Percentiles rank a stretch among this genome's conserved stretches.
Evolutionary conservation across 495 filamentous ascomycete species (phyloP).

Genomic region (Penicillium nucicola): DNA sequence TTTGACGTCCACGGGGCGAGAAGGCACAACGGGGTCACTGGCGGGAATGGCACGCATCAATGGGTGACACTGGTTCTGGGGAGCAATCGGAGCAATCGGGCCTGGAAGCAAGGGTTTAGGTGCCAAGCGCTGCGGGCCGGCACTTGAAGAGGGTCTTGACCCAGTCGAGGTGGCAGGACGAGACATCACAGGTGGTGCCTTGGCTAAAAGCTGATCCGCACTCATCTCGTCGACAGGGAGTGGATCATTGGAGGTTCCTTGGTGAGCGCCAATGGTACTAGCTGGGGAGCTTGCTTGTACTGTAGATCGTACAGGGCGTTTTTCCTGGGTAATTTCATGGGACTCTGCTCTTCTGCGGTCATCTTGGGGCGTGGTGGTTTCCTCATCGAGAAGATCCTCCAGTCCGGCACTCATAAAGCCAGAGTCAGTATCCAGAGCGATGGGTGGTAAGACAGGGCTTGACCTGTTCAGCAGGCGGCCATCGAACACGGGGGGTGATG

Average conservation of each 20-base stretch:
- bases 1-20: slow-evolving; percentile 20
- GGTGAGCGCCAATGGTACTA: slow-evolving; percentile 15
- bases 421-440: slow-evolving; percentile 63
- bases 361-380: slow-evolving; percentile 40
- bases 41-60: slow-evolving; percentile 45
- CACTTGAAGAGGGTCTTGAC: slow-evolving; percentile 39
- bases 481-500: slow-evolving; percentile 72
- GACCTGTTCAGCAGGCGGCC: slow-evolving; percentile 57
- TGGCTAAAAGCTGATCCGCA: slow-evolving; percentile 16
- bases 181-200: slow-evolving; percentile 14
- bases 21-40: slow-evolving; percentile 54
- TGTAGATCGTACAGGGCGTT: slow-evolving; percentile 41
- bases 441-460: slow-evolving; percentile 68
- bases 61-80: slow-evolving; percentile 34
- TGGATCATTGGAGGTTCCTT: slow-evolving; percentile 20
- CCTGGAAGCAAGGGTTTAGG: slow-evolving; percentile 42
- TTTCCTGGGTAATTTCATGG: slow-evolving; percentile 38
- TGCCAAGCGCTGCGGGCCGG: slow-evolving; percentile 28
- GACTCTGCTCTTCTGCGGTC: slow-evolving; percentile 26
- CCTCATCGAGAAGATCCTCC: slow-evolving; percentile 56
- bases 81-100: slow-evolving; percentile 27
- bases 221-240: slow-evolving; percentile 15
- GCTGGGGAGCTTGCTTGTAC: slow-evolving; percentile 30
- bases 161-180: slow-evolving; percentile 22
- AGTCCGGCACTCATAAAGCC: slow-evolving; percentile 77